These are phyloP conservation scores for Gnetum montanum DNA, from an alignment of 75 land plant species.

Conservation along the genomic window DNA sequence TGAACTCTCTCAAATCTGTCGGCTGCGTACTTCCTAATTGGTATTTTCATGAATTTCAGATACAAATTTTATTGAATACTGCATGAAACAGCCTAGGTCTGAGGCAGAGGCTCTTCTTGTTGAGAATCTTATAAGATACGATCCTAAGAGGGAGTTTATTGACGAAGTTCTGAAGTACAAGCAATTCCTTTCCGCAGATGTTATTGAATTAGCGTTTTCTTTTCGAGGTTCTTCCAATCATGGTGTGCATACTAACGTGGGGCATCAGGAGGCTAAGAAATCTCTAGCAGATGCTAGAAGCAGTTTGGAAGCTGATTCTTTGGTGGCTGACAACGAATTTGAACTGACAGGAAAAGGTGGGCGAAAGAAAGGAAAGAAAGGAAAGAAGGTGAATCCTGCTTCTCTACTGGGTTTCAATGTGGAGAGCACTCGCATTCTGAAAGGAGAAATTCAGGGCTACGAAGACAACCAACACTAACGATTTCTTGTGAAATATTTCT, in stretches of 20 bases:
- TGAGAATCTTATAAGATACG: slow-evolving; percentile 51
- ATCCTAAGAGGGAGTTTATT: slow-evolving; percentile 50
- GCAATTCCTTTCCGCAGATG: slow-evolving; percentile 50
- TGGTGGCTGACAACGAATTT: neutral
- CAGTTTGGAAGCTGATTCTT: slow-evolving; percentile 8
- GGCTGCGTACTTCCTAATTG: slow-evolving; percentile 22
- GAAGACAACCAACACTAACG: too few relatives aligned
- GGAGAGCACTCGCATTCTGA: slow-evolving; percentile 80
- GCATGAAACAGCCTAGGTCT: slow-evolving; percentile 49
- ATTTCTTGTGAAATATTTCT: slow-evolving; percentile 3
- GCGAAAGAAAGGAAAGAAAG: slow-evolving; percentile 73
- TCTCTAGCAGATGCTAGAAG: neutral
- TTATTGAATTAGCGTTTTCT: slow-evolving; percentile 55
- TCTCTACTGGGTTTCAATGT: slow-evolving; percentile 76
- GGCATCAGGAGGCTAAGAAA: slow-evolving; percentile 4
- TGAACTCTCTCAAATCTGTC: too few relatives aligned
- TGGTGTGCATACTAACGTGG: neutral
- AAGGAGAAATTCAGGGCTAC: slow-evolving; percentile 84
- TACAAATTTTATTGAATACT: slow-evolving; percentile 60
- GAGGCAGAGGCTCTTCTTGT: slow-evolving; percentile 51
- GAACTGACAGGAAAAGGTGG: slow-evolving; percentile 45
- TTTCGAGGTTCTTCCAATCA: slow-evolving; percentile 9
- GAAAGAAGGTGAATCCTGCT: slow-evolving; percentile 70
- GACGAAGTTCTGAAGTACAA: slow-evolving; percentile 67
- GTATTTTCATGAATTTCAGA: slow-evolving; percentile 65